Conservation (phyloP, 495 filamentous ascomycete species). For the Polyplosphaeria fusca region DNA sequence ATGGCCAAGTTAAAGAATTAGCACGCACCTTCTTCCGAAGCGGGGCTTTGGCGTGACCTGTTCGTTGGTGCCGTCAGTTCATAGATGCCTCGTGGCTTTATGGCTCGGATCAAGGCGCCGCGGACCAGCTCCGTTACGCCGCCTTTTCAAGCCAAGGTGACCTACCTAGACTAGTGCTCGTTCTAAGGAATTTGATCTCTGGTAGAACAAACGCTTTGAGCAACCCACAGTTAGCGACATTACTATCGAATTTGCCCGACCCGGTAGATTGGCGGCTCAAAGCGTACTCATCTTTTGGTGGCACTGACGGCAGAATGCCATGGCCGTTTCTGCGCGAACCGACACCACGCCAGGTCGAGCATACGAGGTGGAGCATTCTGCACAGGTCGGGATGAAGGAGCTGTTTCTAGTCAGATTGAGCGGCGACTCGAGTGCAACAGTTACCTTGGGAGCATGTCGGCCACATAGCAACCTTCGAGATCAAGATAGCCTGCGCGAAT, state of each 20-base stretch:
- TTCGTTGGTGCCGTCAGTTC: neutral
- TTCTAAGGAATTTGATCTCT: conserved; percentile 74
- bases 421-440: conserved; percentile 37
- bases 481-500: conserved; percentile 81
- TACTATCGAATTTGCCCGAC: too few species aligned
- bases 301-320: conserved; percentile 77
- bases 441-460: conserved; percentile 71
- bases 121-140: too few species aligned
- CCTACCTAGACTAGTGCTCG: conserved; percentile 55
- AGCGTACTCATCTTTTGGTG: conserved; percentile 76
- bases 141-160: too few species aligned
- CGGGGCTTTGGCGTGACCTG: conserved; percentile 41
- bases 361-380: conserved; percentile 69
- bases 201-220: conserved; percentile 62
- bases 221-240: neutral
- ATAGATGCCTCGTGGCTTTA: neutral
- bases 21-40: conserved; percentile 51
- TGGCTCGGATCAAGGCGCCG: too few species aligned
- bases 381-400: conserved; percentile 79
- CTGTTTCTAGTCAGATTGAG: neutral
- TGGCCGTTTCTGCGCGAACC: conserved; percentile 71
- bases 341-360: conserved; percentile 61
- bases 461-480: conserved; percentile 69
- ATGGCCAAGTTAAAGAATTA: too few species aligned
- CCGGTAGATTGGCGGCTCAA: too few species aligned